These are phyloP conservation scores for Tylopilus orsonianus DNA, from an alignment of 1,284 basidiomycete species.

Conservation along the genomic window DNA sequence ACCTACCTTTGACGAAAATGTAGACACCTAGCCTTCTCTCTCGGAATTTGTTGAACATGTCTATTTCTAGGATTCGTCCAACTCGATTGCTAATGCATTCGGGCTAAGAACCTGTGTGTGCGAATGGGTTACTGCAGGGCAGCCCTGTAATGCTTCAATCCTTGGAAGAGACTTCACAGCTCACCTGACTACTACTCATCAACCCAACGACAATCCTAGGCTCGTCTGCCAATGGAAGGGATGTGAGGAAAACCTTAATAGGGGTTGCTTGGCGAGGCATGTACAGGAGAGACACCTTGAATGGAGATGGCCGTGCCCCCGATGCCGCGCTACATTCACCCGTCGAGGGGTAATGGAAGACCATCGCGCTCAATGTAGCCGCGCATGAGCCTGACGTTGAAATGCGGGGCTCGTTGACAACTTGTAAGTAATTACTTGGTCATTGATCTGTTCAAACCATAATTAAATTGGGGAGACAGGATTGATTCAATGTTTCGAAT, in stretches of 20 bases:
- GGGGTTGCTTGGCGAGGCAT: conserved; percentile 19
- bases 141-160: conserved; percentile 11
- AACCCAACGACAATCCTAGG: not conserved
- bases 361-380: conserved; percentile 15
- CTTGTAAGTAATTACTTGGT: conserved; percentile 3
- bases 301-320: conserved; percentile 25
- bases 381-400: conserved; percentile 1
- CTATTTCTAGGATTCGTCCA: conserved; percentile 9
- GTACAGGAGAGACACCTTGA: conserved; percentile 26
- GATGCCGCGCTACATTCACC: conserved; percentile 18
- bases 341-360: conserved; percentile 19
- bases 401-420: not conserved
- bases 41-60: not conserved
- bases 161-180: conserved; percentile 14
- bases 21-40: not conserved
- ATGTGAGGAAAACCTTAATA: conserved; percentile 20
- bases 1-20: conserved; percentile 14
- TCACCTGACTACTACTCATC: conserved; percentile 22
- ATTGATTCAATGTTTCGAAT: too few species aligned
- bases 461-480: conserved; percentile 6
- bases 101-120: conserved; percentile 7
- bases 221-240: conserved; percentile 17
- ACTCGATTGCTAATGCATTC: conserved; percentile 14
- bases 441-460: not conserved
- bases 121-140: conserved; percentile 14